phyloP scores from a whole-genome alignment of 352 stramenopile species.

The Globisporangium spinosum region DNA sequence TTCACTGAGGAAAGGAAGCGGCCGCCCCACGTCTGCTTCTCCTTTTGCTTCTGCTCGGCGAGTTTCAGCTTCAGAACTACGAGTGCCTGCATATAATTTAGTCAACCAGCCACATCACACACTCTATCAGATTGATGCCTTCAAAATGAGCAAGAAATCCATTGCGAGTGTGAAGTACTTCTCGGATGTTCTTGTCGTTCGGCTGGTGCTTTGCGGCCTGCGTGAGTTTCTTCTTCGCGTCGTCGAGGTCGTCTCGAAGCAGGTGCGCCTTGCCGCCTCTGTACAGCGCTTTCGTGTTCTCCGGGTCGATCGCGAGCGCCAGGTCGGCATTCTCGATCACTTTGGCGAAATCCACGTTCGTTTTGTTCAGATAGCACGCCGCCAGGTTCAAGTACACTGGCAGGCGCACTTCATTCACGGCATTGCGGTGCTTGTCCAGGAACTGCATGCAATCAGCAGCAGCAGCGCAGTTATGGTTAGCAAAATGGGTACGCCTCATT shows the following conservation, averaged over 20 bases:
- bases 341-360: slow-evolving; percentile 37
- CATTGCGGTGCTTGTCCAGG: slow-evolving; percentile 61
- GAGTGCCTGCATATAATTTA: slow-evolving; percentile 31
- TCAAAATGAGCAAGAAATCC: background rate
- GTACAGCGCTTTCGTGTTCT: slow-evolving; percentile 86
- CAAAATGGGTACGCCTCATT: background rate
- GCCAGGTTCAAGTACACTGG: slow-evolving; percentile 81
- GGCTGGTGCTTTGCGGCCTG: slow-evolving; percentile 56
- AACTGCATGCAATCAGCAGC: slow-evolving; percentile 32
- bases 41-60: slow-evolving; percentile 46
- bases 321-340: slow-evolving; percentile 62
- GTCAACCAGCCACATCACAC: background rate
- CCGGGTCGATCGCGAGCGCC: slow-evolving; percentile 65
- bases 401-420: slow-evolving; percentile 68
- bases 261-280: slow-evolving; percentile 62
- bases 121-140: background rate
- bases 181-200: slow-evolving; percentile 67
- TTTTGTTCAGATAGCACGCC: slow-evolving; percentile 56
- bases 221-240: slow-evolving; percentile 58
- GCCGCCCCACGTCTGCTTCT: slow-evolving; percentile 72
- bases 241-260: slow-evolving; percentile 50
- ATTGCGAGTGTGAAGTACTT: slow-evolving; percentile 22
- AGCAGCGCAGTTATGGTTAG: background rate
- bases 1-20: slow-evolving; percentile 26
- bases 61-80: slow-evolving; percentile 47